Evolutionary conservation across 75 land plant genomes (phyloP).

Genomic region (Pseudotsuga menziesii): DNA sequence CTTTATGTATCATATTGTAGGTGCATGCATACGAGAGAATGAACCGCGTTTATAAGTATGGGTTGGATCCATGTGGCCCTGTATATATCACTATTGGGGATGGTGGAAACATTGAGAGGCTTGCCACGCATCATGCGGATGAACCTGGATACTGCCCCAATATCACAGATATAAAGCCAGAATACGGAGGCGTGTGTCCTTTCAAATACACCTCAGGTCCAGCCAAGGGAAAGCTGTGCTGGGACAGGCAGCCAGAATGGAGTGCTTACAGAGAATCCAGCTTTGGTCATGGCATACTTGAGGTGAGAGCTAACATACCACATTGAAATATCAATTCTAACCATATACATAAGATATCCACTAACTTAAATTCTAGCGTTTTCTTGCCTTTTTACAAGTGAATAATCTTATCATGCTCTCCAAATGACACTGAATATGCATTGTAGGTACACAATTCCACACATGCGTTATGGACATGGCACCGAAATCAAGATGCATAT

Average conservation of each 20-base stretch:
- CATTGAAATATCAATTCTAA: too few relatives aligned
- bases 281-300: constrained; percentile 41
- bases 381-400: neutral
- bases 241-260: constrained; percentile 42
- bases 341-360: too few relatives aligned
- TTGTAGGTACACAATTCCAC: constrained; percentile 78
- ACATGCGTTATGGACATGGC: constrained; percentile 95
- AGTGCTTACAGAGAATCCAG: constrained; percentile 38
- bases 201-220: constrained; percentile 35
- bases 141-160: constrained; percentile 10
- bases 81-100: constrained; percentile 32
- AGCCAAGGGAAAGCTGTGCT: constrained; percentile 38
- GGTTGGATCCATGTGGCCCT: constrained; percentile 21
- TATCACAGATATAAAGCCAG: neutral
- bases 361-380: neutral
- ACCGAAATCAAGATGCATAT: constrained; percentile 82
- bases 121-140: constrained; percentile 24
- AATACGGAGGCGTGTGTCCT: constrained; percentile 4
- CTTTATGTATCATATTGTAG: neutral
- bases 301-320: constrained; percentile 8
- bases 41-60: constrained; percentile 32
- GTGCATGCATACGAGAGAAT: constrained; percentile 38
- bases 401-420: neutral
- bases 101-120: constrained; percentile 34
- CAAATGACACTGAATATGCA: neutral